phyloP scores from a whole-genome alignment of 2,329 filamentous ascomycete genomes.

The Akanthomyces uredinophilus region DNA sequence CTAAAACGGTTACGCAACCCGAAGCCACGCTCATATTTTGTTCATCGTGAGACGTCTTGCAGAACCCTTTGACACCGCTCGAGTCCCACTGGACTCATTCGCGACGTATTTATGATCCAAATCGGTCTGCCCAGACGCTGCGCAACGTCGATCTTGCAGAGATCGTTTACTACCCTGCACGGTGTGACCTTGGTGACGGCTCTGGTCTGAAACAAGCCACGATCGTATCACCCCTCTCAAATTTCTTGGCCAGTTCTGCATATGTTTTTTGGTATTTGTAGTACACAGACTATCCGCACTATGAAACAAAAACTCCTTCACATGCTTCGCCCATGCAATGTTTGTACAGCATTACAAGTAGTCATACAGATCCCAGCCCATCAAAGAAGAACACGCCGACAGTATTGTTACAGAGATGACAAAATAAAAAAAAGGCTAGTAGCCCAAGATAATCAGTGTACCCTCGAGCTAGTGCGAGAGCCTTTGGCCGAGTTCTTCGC shows the following conservation, averaged over 20 bases:
- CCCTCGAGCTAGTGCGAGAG: constrained; percentile 22
- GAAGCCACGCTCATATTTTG: not conserved
- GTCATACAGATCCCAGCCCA: not conserved
- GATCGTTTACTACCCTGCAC: not conserved
- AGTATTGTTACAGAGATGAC: not conserved
- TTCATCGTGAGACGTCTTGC: not conserved
- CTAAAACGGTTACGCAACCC: constrained; percentile 7
- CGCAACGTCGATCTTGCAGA: not conserved
- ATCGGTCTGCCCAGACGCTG: not conserved
- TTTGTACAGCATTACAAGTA: not conserved
- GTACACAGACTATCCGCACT: not conserved
- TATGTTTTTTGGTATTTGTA: not conserved
- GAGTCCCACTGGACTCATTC: not conserved
- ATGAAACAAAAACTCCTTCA: not conserved
- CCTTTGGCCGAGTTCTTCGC: constrained; percentile 21
- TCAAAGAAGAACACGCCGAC: not conserved
- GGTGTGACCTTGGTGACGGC: not conserved
- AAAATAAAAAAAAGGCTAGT: not conserved
- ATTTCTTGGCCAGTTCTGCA: not conserved
- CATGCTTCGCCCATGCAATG: not conserved
- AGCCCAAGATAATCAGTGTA: constrained; percentile 16
- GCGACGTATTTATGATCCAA: not conserved
- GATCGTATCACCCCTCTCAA: not conserved
- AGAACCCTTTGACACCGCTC: not conserved
- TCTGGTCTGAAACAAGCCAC: not conserved